Evolutionary conservation across 2,329 filamentous ascomycete genomes (phyloP), one percentile per base, ranked within the genome.

Genomic region (Phaeoacremonium minimum): DNA sequence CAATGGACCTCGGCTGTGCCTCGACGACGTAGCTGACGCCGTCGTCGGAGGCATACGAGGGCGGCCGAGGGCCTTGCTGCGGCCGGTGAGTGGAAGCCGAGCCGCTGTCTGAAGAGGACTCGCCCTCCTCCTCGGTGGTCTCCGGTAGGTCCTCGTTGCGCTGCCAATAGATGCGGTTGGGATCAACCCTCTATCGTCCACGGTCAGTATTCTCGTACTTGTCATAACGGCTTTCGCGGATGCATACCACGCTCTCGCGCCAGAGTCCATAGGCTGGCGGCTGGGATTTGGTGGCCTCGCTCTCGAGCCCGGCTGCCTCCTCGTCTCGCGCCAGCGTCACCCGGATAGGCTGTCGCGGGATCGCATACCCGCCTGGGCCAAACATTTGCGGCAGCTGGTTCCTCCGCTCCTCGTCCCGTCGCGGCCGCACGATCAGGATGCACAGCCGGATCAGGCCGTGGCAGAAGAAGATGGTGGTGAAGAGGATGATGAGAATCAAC

Each of bases 201-300:
- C n/a, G 4, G 14, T 37, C 18, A 37, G 33, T 17, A 3, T 15
- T 22, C 6, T 15, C 12, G 19, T 9, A 33, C 13, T 14, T 8
- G 4, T 4, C 15, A 11, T 16, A 8, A 15, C 5, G 17, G 16
- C 15, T 11, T 8, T 9, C 3, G 22, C 14, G 13, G 5, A 14
- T 14, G 79, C 82, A 59, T 73, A 87, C 83, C 60, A 93, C 86
- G 51, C 84, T 91, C 57, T 83, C 81, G 35, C 87, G 73, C 86
- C 87, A 94, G 1, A 88, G 65, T 0, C 89, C 89, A 54, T 95
- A 95, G 3, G 87, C 87, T 0, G 90, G 89, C 4, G 90, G 89
- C 7, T 80, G 77, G 15, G 71, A 46, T 48, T 80, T 80, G 29
- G 65, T 63, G 0, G 73, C 63, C 40, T 78, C 73, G 34, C 68